Conservation (phyloP, 148 eudicot genomes). For the Camellia sinensis region DNA sequence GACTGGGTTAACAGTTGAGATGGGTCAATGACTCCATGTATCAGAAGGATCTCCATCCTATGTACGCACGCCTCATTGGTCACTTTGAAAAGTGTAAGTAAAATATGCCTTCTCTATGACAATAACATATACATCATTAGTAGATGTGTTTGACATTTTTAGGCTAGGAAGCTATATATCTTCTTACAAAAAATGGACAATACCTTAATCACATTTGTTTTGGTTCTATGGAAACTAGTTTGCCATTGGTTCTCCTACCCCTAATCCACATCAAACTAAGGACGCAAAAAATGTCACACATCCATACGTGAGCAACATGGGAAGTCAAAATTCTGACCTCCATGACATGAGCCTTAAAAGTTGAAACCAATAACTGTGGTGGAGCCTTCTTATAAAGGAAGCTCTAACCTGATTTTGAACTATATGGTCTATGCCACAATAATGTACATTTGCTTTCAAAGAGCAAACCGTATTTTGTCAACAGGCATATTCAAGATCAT, state of each 20-base stretch:
- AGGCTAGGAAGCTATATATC: not conserved
- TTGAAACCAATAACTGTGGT: too few relatives aligned
- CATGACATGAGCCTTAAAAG: too few relatives aligned
- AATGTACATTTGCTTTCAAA: too few relatives aligned
- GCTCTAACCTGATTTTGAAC: not conserved
- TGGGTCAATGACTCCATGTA: not conserved
- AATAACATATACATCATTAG: not conserved
- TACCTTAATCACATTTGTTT: not conserved
- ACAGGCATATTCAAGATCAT: too few relatives aligned
- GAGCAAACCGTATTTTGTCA: too few relatives aligned
- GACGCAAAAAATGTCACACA: not conserved
- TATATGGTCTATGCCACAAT: too few relatives aligned
- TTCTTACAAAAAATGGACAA: not conserved
- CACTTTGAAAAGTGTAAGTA: not conserved
- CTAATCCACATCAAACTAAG: not conserved
- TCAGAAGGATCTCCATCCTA: not conserved
- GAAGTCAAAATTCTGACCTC: too few relatives aligned
- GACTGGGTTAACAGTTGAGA: not conserved
- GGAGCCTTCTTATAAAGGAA: not conserved
- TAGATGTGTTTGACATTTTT: not conserved
- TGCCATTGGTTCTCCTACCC: not conserved
- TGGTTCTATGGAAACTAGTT: not conserved
- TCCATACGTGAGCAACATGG: not conserved
- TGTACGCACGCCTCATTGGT: not conserved
- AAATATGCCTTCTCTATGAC: not conserved